phyloP scores from a whole-genome alignment of 2,329 filamentous ascomycete species.

The Hypoxylon sp. region DNA sequence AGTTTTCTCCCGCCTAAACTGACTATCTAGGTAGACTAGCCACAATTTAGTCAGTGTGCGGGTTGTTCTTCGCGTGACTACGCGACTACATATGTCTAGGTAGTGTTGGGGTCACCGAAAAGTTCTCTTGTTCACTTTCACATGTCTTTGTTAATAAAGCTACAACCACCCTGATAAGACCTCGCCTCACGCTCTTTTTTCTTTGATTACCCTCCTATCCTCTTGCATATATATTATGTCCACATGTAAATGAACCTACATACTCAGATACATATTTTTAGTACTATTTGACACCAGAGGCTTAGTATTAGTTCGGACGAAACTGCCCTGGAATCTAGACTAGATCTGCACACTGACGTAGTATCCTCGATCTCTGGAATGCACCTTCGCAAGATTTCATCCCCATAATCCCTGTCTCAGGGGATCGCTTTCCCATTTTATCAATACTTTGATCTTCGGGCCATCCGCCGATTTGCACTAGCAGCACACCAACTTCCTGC shows the following conservation, averaged over 20 bases:
- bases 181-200: background rate
- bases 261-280: too few relatives aligned
- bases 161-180: background rate
- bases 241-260: background rate
- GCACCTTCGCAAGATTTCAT: slow-evolving; percentile 34
- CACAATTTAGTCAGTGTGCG: too few relatives aligned
- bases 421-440: slow-evolving; percentile 32
- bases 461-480: slow-evolving; percentile 29
- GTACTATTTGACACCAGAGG: too few relatives aligned
- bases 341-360: slow-evolving; percentile 40
- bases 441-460: slow-evolving; percentile 26
- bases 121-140: slow-evolving; percentile 22
- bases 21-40: background rate
- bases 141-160: slow-evolving; percentile 29
- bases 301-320: background rate
- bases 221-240: background rate
- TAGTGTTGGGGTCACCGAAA: slow-evolving; percentile 15
- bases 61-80: too few relatives aligned
- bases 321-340: slow-evolving; percentile 8
- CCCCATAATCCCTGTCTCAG: slow-evolving; percentile 29
- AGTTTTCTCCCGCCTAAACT: too few relatives aligned
- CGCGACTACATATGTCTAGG: too few relatives aligned
- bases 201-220: background rate
- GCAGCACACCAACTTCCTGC: slow-evolving; percentile 23
- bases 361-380: slow-evolving; percentile 34